Evolutionary conservation across 495 filamentous ascomycete species (phyloP).

Genomic region (Podospora tetraspora): DNA sequence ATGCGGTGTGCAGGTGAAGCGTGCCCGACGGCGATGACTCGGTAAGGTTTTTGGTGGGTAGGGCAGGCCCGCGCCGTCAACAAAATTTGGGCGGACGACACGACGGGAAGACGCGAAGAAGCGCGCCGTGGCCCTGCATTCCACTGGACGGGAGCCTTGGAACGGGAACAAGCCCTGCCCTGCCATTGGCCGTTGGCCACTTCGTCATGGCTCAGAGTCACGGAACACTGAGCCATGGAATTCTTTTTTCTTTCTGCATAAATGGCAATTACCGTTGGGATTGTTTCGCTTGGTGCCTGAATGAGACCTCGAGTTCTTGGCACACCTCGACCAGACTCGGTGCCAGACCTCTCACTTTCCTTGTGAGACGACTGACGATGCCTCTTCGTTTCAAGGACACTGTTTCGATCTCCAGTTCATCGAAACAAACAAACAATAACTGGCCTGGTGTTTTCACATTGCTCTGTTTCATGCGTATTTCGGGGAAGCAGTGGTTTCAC

Average conservation of each 20-base stretch:
- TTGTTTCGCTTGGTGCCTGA: conserved; percentile 6
- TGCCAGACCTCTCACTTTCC: background rate
- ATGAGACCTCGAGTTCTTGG: background rate
- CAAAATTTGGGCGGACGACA: conserved; percentile 25
- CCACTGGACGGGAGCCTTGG: background rate
- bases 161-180: conserved; percentile 3
- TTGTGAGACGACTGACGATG: background rate
- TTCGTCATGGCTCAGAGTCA: conserved; percentile 24
- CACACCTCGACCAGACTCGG: background rate
- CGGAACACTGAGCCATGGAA: conserved; percentile 12
- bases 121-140: conserved; percentile 18
- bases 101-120: conserved; percentile 24
- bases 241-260: conserved; percentile 6
- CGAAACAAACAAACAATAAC: background rate
- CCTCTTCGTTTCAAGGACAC: background rate
- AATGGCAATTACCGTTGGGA: conserved; percentile 12
- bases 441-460: background rate
- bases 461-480: background rate
- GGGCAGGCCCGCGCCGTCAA: conserved; percentile 25
- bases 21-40: conserved; percentile 1
- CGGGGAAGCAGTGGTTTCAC: background rate
- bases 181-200: conserved; percentile 17
- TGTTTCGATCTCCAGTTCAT: background rate
- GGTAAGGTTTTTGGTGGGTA: background rate
- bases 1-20: background rate